Conservation (phyloP, 164 flowering plant species). For the Magnolia sinica region DNA sequence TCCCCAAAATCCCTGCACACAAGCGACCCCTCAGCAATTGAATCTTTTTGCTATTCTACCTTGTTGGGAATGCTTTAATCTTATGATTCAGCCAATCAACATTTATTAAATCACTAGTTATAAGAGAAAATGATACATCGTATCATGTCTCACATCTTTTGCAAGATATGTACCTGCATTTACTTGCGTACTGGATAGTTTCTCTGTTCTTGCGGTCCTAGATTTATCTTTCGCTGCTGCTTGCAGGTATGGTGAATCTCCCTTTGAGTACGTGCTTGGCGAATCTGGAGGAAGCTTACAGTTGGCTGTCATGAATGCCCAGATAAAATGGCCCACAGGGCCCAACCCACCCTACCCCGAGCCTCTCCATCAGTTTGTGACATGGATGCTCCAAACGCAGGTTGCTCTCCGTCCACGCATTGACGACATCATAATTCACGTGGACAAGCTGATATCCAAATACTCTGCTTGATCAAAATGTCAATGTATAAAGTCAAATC, state of each 20-base stretch:
- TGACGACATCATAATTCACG: conserved; percentile 82
- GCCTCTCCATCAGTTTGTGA: conserved; percentile 80
- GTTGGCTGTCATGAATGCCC: conserved; percentile 84
- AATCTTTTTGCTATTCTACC: too few species aligned
- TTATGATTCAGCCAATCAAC: too few species aligned
- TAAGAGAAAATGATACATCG: too few species aligned
- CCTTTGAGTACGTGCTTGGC: conserved; percentile 90
- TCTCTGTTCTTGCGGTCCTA: neutral
- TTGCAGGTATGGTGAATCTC: conserved; percentile 86
- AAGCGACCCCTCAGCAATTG: too few species aligned
- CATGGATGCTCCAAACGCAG: conserved; percentile 98
- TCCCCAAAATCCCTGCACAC: too few species aligned
- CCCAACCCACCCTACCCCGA: conserved; percentile 90
- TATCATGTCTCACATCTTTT: too few species aligned
- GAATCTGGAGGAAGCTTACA: conserved; percentile 95
- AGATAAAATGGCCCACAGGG: conserved; percentile 86
- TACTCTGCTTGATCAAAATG: conserved; percentile 25
- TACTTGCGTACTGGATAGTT: neutral
- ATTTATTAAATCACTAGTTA: too few species aligned
- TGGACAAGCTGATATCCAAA: conserved; percentile 79
- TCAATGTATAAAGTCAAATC: neutral
- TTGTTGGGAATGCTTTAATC: too few species aligned
- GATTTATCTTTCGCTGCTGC: neutral
- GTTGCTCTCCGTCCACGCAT: conserved; percentile 79
- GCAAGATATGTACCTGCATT: too few species aligned